Percentiles rank a stretch among this genome's conserved stretches.
These are phyloP conservation scores for Shiraia sp. DNA, from an alignment of 2,329 filamentous ascomycete species.

Conservation along the genomic window DNA sequence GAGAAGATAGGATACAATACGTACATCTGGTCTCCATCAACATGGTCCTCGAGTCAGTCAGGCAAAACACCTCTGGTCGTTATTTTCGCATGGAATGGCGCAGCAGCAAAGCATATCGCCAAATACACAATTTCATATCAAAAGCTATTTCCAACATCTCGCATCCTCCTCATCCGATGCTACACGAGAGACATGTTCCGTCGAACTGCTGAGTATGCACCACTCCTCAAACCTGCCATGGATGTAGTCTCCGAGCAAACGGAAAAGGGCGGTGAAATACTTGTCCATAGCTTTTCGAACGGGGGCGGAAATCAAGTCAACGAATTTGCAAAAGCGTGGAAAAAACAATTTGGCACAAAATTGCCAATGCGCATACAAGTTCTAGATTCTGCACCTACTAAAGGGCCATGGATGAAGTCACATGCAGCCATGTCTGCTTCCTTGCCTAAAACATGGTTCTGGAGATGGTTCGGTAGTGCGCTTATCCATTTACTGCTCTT, in stretches of 20 bases:
- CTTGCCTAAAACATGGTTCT: constrained; percentile 29
- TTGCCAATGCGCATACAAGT: constrained; percentile 37
- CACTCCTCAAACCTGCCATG: constrained; percentile 29
- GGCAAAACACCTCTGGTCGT: constrained; percentile 31
- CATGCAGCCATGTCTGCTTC: constrained; percentile 35
- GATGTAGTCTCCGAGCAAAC: constrained; percentile 28
- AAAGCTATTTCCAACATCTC: constrained; percentile 34
- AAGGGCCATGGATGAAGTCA: constrained; percentile 35
- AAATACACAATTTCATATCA: constrained; percentile 42
- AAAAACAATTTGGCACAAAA: constrained; percentile 11
- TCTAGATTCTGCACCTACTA: constrained; percentile 41
- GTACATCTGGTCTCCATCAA: constrained; percentile 32
- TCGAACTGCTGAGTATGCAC: constrained; percentile 13
- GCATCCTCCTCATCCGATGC: constrained; percentile 37
- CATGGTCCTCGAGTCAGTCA: constrained; percentile 11
- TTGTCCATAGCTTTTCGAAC: constrained; percentile 43
- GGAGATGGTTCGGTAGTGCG: constrained; percentile 29
- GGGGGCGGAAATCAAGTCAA: constrained; percentile 41
- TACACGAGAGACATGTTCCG: constrained; percentile 38
- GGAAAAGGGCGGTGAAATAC: constrained; percentile 25
- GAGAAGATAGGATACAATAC: constrained; percentile 40
- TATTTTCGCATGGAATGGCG: constrained; percentile 42
- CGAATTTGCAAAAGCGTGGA: constrained; percentile 40
- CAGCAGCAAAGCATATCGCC: constrained; percentile 40
- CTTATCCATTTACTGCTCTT: constrained; percentile 34